Evolutionary conservation across 805 yeast genomes (phyloP), one percentile per base, ranked within the genome.

Genomic region (Wickerhamiella dianesei): DNA sequence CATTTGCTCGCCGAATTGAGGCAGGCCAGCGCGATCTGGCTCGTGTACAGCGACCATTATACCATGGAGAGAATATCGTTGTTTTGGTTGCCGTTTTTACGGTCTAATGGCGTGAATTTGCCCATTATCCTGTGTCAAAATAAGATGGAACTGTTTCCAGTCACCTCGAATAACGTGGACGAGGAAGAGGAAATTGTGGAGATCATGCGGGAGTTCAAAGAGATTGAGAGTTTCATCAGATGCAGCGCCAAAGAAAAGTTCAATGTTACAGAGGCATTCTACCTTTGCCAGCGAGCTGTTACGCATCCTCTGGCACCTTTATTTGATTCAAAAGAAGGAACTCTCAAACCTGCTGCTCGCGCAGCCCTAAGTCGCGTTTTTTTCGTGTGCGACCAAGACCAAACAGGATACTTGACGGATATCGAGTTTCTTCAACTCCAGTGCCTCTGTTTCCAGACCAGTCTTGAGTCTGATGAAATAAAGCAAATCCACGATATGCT

Each of bases 111-210:
- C 2, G 86, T 89, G 48, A 92, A 92, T 59, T 52, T 89, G 13
- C 98, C 99, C 0, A 80, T 92, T n/a, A 85, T 92, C 1, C 66
- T 92, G 2, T 82, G 94, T 63, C 87, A 88, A 46, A 92, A 87
- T 63, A 87, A 85, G 57, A 71, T 32, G 44, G 44, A 41, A n/a
- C 19, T 41, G 18, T 32, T 5, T n/a, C 21, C 21, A 5, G 37
- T 12, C 21, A 20, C 22, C 6, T 5, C 29, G 5, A 19, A 12
- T 9, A n/a, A 12, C 5, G 44, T 19, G 17, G 51, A 53, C 12
- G 39, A 72, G 76, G 56, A 53, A 35, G 95, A 87, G 43, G 96
- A 92, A 57, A 80, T 88, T 64, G 71, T 85, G 3, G 94, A 95
- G 0, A 68, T 89, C 35, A 67, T 88, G 59, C 78, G 84, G 57